Percentiles rank a stretch among this genome's conserved stretches.
Evolutionary conservation across 805 yeast species (phyloP).

Genomic region (Ogataea angusta): DNA sequence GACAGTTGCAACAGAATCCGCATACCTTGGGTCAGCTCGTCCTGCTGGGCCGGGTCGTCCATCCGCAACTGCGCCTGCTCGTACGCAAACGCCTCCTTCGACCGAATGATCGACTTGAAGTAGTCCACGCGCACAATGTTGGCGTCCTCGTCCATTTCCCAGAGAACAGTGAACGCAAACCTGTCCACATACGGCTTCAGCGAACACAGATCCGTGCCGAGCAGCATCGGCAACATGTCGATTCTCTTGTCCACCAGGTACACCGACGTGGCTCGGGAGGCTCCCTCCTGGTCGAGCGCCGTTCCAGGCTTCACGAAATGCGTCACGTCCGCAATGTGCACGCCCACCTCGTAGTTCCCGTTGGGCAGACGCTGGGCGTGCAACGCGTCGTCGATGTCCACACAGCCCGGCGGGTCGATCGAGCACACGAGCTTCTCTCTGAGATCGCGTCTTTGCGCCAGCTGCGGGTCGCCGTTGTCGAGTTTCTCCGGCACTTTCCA

Average conservation of each 20-base stretch:
- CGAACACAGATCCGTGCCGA: slow-evolving; percentile 96
- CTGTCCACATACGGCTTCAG: slow-evolving; percentile 93
- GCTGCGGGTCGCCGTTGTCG: slow-evolving; percentile 49
- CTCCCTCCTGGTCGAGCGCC: slow-evolving; percentile 92
- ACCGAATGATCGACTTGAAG: slow-evolving; percentile 84
- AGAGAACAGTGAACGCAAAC: slow-evolving; percentile 89
- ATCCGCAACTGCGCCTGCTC: slow-evolving; percentile 90
- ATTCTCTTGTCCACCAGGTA: slow-evolving; percentile 96
- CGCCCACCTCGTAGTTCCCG: slow-evolving; percentile 97
- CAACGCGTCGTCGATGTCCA: slow-evolving; percentile 96
- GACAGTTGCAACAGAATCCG: slow-evolving; percentile 77
- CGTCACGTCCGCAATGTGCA: slow-evolving; percentile 98
- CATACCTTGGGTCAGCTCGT: slow-evolving; percentile 88
- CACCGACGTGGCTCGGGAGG: slow-evolving; percentile 95
- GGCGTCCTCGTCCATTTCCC: slow-evolving; percentile 91
- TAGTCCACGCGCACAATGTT: slow-evolving; percentile 75
- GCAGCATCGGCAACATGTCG: slow-evolving; percentile 93
- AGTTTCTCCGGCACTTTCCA: slow-evolving; percentile 82
- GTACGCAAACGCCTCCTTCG: slow-evolving; percentile 92
- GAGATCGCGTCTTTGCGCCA: slow-evolving; percentile 72
- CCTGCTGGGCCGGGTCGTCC: slow-evolving; percentile 71
- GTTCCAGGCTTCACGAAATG: slow-evolving; percentile 94
- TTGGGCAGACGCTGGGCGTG: slow-evolving; percentile 84
- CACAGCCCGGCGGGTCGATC: slow-evolving; percentile 97
- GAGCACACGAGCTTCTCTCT: slow-evolving; percentile 90